Conservation (phyloP, 495 filamentous ascomycete species). For the Aspergillus wentii region DNA sequence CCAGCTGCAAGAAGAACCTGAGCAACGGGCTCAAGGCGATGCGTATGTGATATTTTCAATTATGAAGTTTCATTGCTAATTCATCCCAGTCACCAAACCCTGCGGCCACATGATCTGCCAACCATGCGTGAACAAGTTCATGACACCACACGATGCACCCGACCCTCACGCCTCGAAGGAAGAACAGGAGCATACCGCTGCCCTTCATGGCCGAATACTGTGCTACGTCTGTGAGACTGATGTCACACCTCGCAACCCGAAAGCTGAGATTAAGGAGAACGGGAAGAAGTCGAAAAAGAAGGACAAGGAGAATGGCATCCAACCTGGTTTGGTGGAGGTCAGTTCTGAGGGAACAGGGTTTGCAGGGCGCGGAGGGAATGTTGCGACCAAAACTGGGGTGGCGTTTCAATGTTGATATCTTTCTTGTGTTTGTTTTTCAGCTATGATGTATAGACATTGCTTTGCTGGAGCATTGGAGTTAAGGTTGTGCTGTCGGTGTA, state of each 20-base stretch:
- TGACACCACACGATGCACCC: conserved; percentile 54
- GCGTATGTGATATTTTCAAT: conserved; percentile 33
- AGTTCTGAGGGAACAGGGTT: conserved; percentile 90
- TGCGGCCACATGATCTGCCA: conserved; percentile 94
- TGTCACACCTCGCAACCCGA: conserved; percentile 39
- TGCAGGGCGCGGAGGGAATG: conserved; percentile 76
- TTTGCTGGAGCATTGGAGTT: too few relatives aligned
- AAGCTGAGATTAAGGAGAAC: conserved; percentile 7
- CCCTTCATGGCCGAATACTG: conserved; percentile 38
- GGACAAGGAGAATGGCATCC: conserved; percentile 49
- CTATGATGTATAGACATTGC: too few relatives aligned
- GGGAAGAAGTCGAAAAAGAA: conserved; percentile 27
- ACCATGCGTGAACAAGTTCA: conserved; percentile 83
- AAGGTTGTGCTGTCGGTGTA: too few relatives aligned
- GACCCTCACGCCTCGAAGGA: conserved; percentile 64
- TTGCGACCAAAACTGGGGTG: conserved; percentile 72
- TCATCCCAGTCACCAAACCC: conserved; percentile 64
- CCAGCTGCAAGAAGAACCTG: conserved; percentile 80
- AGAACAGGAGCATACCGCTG: conserved; percentile 37
- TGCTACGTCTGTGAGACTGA: conserved; percentile 91
- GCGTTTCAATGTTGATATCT: conserved; percentile 84
- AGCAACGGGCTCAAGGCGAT: conserved; percentile 80
- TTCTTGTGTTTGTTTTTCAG: too few relatives aligned
- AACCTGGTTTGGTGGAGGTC: conserved; percentile 77
- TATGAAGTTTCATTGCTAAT: not conserved